A percentile compares a stretch with the other conserved stretches of the same genome.
phyloP scores from a whole-genome alignment of 176 grass and related monocot species.

The Avena sativa region DNA sequence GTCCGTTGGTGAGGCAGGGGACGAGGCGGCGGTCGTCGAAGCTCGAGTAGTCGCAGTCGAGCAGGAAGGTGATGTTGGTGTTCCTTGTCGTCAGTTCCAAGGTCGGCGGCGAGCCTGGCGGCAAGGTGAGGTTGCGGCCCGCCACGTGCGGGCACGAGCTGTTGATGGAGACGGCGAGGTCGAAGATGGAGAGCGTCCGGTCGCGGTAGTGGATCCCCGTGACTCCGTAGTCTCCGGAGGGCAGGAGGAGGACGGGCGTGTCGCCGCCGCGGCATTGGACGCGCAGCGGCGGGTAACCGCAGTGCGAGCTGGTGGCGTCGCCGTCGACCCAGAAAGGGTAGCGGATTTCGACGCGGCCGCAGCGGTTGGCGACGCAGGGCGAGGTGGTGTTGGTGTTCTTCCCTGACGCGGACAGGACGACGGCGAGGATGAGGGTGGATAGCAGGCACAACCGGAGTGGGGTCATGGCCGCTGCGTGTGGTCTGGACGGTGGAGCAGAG shows the following conservation, averaged over 20 bases:
- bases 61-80: too few relatives aligned
- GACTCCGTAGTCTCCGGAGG: conserved; percentile 42
- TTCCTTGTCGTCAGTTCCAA: too few relatives aligned
- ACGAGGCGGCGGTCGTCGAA: too few relatives aligned
- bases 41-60: too few relatives aligned
- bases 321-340: conserved; percentile 51
- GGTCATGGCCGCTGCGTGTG: too few relatives aligned
- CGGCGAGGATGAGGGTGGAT: too few relatives aligned
- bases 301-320: background rate
- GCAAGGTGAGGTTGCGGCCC: conserved; percentile 42
- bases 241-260: conserved; percentile 36
- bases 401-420: too few relatives aligned
- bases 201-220: conserved; percentile 20
- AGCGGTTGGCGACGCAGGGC: conserved; percentile 28
- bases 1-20: too few relatives aligned
- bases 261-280: conserved; percentile 25
- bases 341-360: conserved; percentile 47
- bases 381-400: background rate
- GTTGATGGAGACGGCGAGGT: conserved; percentile 35
- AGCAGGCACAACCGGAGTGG: too few relatives aligned
- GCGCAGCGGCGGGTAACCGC: conserved; percentile 41
- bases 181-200: conserved; percentile 21
- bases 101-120: background rate
- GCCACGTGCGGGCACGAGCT: conserved; percentile 42
- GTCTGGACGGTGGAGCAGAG: too few relatives aligned